These are phyloP conservation scores for Carex myosuroides DNA, from an alignment of 176 grass and related monocot species.

Conservation along the genomic window DNA sequence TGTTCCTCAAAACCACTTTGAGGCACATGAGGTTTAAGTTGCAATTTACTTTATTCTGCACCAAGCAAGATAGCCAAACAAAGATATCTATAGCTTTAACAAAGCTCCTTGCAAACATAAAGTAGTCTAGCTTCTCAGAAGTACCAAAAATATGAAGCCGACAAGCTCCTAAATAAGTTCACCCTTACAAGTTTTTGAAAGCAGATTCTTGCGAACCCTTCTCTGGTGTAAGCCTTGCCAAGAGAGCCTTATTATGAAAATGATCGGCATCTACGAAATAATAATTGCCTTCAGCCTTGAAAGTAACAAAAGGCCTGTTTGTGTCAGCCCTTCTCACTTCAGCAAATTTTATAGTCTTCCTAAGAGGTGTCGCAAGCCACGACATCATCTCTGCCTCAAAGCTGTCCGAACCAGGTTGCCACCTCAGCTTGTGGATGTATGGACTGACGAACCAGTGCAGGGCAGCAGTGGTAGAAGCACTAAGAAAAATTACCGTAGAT, in stretches of 20 bases:
- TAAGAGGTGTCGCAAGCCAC: constrained; percentile 74
- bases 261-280: constrained; percentile 79
- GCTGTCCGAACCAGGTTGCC: constrained; percentile 82
- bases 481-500: constrained; percentile 86
- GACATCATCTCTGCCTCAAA: constrained; percentile 78
- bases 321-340: constrained; percentile 69
- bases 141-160: neutral
- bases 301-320: constrained; percentile 76
- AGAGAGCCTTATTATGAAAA: constrained; percentile 76
- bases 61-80: neutral
- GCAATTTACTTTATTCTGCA: neutral
- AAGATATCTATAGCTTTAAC: neutral
- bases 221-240: constrained; percentile 73
- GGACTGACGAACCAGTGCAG: constrained; percentile 96
- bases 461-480: constrained; percentile 72
- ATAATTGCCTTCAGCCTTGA: constrained; percentile 62
- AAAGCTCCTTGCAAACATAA: neutral
- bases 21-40: neutral
- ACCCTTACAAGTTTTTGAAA: constrained; percentile 79
- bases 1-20: neutral
- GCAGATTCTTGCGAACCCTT: constrained; percentile 59
- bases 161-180: neutral
- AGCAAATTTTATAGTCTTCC: constrained; percentile 74
- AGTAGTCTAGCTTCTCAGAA: neutral
- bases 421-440: constrained; percentile 95